Conservation (phyloP, 1,284 basidiomycete species). For the Moesziomyces globuligerus region DNA sequence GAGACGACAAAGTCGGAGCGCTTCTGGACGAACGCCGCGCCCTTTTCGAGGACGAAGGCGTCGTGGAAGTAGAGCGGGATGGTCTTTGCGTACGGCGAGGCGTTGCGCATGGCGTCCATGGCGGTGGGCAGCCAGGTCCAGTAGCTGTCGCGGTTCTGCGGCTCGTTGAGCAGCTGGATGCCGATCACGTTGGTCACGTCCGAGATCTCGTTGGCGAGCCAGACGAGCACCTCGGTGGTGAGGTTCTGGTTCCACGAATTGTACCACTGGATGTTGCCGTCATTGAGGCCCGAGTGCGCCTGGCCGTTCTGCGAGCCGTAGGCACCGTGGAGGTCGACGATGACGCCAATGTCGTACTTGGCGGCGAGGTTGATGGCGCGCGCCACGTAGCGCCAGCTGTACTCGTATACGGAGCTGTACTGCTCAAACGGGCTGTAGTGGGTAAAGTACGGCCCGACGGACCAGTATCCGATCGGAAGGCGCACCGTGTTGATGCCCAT, state of each 20-base stretch:
- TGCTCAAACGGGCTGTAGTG: constrained; percentile 73
- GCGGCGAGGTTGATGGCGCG: constrained; percentile 78
- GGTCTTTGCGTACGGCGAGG: constrained; percentile 70
- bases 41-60: constrained; percentile 75
- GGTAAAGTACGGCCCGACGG: constrained; percentile 68
- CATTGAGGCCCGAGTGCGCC: constrained; percentile 78
- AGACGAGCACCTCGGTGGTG: constrained; percentile 74
- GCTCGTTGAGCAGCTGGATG: constrained; percentile 81
- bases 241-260: constrained; percentile 71
- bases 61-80: constrained; percentile 81
- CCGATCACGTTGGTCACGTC: constrained; percentile 78
- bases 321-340: constrained; percentile 81
- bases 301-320: constrained; percentile 75
- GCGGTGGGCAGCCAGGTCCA: constrained; percentile 68
- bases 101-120: constrained; percentile 72
- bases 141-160: constrained; percentile 66
- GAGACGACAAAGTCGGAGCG: constrained; percentile 78
- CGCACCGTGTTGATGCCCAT: constrained; percentile 68
- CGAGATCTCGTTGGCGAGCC: constrained; percentile 73
- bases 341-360: constrained; percentile 75
- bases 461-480: constrained; percentile 67
- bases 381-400: constrained; percentile 73
- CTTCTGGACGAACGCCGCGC: constrained; percentile 72
- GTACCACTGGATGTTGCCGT: constrained; percentile 73
- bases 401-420: constrained; percentile 74